Evolutionary conservation across 257 asterid species (phyloP), one percentile per base, ranked within the genome.

Genomic region (Buddleja alternifolia): DNA sequence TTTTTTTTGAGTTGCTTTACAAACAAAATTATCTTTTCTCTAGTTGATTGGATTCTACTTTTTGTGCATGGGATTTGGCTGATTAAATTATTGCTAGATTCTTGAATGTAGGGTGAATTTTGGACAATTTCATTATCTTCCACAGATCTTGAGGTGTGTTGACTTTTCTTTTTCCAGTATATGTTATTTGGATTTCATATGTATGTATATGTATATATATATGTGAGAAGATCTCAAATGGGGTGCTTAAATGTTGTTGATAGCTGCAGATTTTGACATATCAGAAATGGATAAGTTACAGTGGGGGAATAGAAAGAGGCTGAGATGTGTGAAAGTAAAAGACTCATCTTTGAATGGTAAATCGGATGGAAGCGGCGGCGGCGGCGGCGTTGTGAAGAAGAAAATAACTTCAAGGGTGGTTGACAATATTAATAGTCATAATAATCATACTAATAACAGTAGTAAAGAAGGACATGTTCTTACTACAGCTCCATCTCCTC

Each of bases 271-370:
- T 72, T 74, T 75, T 17, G 36, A 29, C 29, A 47, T 46, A 14
- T 29, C 14, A 12, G 62, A 70, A 40, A 83, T 85, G 90, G 90
- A 85, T 75, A 82, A 85, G 80, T 68, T 90, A 80, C 95, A 90
- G 80, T 90, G 97, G 97, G 97, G 97, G 55, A 90, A 85, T 56
- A 81, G 91, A 45, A 90, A 90, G 86, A 87, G 93, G 80, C 78
- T 86, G 59, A 79, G 96, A 62, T 90, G 93, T 71, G 84, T 86
- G 9, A 87, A 88, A 71, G 85, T 75, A 39, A 85, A 82, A 46
- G 90, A 82, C 57, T 77, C 88, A 3, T 75, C 85, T 70, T 64
- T 71, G 65, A 82, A 71, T 64, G 86, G 84, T 19, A 85, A 80
- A 80, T 74, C 83, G 56, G 80, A 80, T 15, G 77, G 78, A 70